phyloP scores from a whole-genome alignment of 768 basidiomycete species.

The Mycena maculata region DNA sequence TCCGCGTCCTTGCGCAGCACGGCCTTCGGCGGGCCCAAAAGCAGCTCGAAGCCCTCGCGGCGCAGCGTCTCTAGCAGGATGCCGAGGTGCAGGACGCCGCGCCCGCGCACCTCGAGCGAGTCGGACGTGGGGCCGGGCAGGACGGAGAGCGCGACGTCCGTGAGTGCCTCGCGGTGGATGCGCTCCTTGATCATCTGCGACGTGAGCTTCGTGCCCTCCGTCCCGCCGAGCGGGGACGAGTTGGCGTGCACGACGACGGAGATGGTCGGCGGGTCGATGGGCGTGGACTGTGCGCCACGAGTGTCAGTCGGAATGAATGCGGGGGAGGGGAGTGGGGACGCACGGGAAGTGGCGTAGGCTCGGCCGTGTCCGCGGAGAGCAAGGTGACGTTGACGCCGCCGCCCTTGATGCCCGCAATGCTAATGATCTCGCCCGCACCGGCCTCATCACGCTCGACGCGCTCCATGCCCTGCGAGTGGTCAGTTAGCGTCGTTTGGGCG shows the following conservation, averaged over 20 bases:
- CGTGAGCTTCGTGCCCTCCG: conserved; percentile 61
- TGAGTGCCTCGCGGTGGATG: conserved; percentile 61
- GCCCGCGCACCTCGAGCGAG: conserved; percentile 60
- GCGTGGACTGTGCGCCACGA: conserved; percentile 45
- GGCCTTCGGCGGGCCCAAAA: conserved; percentile 61
- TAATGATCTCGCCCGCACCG: conserved; percentile 62
- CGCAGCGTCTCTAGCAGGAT: conserved; percentile 62
- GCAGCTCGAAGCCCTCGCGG: conserved; percentile 61
- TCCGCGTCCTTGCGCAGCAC: conserved; percentile 59
- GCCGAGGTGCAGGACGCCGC: conserved; percentile 63
- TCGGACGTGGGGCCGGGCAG: conserved; percentile 63
- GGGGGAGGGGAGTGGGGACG: conserved; percentile 15
- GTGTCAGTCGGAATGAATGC: neutral
- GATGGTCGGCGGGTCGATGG: conserved; percentile 64
- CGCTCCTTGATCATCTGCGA: conserved; percentile 61
- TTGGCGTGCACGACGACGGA: conserved; percentile 60
- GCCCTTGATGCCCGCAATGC: conserved; percentile 60
- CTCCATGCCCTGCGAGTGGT: conserved; percentile 47
- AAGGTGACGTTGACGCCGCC: conserved; percentile 61
- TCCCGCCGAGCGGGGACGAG: conserved; percentile 59
- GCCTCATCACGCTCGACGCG: conserved; percentile 57
- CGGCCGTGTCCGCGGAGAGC: conserved; percentile 54
- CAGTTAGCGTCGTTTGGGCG: conserved; percentile 39
- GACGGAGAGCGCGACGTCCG: conserved; percentile 63
- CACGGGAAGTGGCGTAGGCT: conserved; percentile 54